Base-by-base conservation (phyloP, 805 yeast species). In the Suhomyces vadensis region DNA sequence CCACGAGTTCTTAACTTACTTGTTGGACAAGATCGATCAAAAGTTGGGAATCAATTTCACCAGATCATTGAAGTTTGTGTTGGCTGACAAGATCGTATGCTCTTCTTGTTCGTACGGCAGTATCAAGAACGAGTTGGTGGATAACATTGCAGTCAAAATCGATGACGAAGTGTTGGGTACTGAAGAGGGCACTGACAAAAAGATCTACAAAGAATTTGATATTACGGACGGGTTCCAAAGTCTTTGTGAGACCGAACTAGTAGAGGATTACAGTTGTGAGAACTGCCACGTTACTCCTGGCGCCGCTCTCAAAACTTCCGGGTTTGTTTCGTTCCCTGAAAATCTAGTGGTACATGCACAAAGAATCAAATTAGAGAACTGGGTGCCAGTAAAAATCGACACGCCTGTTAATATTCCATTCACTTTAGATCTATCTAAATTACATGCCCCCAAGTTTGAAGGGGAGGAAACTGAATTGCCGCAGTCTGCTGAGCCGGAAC, bases 301-400 rank as follows among this genome's bases (percentile, higher is more conserved):
- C 10, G 75, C 77, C 1, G 64, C 69, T 0, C 22, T 55, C 14
- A 77, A 77, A 43, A 57, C 67, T 2, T 64, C 70, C 21, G 76
- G 77, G 2, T 77, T 90, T 53, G 72, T 69, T 47, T 71, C 87
- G 0, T 83, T 70, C 51, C 99, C 99, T 0, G 68, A 80, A n/a
- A 74, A 77, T 8, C 68, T 94, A 22, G 77, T 87, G 3, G 69
- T 88, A 0, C 83, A 83, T 49, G 87, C 89, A 2, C 84, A 88
- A 49, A 75, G 98, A 56, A 88, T 92, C 44, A 82, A 84, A 50
- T 66, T 95, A 27, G 86, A 83, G 35, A 88, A 89, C 57, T 94
- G 97, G 98, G 85, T 82, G 1, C 97, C 98, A 0, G 72, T 79
- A 0, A 94, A 94, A 61, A 74, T 87, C 0, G 85, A 82, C 48